These are phyloP conservation scores for Moesziomyces aphidis DNA, from an alignment of 1,284 basidiomycete species.

Conservation along the genomic window DNA sequence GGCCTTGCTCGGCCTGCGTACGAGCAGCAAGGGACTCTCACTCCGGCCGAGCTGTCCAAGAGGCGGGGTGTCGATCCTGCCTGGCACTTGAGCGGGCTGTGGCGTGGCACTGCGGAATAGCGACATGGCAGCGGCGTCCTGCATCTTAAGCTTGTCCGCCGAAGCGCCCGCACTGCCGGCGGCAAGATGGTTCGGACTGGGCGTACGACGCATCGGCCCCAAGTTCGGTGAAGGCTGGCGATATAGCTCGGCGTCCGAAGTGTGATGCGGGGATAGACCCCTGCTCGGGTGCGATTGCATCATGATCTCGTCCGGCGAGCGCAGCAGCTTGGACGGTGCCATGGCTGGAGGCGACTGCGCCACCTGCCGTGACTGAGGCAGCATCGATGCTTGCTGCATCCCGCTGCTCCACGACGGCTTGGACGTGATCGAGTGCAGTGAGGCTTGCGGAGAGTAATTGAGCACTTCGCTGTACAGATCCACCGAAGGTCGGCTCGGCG, in stretches of 20 bases:
- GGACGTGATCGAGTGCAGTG: neutral
- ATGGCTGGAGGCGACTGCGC: conserved; percentile 6
- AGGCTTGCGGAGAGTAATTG: conserved; percentile 16
- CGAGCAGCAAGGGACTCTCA: conserved; percentile 15
- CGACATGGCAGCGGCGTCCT: conserved; percentile 45
- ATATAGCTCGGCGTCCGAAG: conserved; percentile 7
- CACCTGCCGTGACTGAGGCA: conserved; percentile 1
- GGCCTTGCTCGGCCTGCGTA: neutral
- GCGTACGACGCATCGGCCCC: conserved; percentile 5
- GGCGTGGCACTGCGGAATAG: conserved; percentile 34
- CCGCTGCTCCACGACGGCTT: neutral
- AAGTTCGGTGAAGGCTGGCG: conserved; percentile 15
- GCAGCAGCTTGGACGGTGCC: neutral
- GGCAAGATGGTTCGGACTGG: conserved; percentile 17
- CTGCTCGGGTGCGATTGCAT: neutral
- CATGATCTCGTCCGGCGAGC: conserved; percentile 4
- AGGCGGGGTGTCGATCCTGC: conserved; percentile 39
- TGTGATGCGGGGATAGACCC: conserved; percentile 2
- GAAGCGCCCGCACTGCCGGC: neutral
- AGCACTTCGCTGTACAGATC: conserved; percentile 38
- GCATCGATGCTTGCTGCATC: neutral
- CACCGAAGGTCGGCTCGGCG: conserved; percentile 16
- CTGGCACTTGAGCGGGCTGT: conserved; percentile 34
- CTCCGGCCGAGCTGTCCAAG: neutral
- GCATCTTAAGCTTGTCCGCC: conserved; percentile 35